Evolutionary conservation across 257 asterid genomes (phyloP).

Genomic region (Pogostemon cablin): DNA sequence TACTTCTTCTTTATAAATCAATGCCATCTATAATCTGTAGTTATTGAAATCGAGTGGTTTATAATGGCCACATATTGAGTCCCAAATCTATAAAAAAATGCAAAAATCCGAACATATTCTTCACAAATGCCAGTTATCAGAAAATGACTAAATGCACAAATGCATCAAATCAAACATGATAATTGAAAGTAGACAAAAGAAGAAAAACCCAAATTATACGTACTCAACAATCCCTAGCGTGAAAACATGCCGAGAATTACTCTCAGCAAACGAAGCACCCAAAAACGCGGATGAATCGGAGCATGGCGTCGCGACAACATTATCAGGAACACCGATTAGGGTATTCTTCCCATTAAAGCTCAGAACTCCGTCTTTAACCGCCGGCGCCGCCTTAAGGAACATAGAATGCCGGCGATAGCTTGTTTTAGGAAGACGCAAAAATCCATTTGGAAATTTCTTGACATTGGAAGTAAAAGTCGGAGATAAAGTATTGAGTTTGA

Average conservation of each 20-base stretch:
- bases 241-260: constrained; percentile 51
- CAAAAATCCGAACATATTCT: neutral
- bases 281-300: constrained; percentile 48
- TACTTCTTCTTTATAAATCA: neutral
- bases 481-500: constrained; percentile 22
- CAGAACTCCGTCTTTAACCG: constrained; percentile 37
- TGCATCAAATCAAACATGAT: neutral
- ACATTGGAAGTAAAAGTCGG: constrained; percentile 31
- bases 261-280: constrained; percentile 40
- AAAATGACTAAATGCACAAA: too few relatives aligned
- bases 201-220: neutral
- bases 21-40: neutral
- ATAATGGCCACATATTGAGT: neutral
- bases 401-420: constrained; percentile 30
- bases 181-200: neutral
- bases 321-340: constrained; percentile 47
- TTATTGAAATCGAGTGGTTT: neutral
- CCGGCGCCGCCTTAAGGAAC: constrained; percentile 42
- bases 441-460: constrained; percentile 30
- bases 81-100: neutral
- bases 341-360: constrained; percentile 38
- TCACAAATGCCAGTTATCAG: too few relatives aligned
- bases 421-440: constrained; percentile 27
- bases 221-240: constrained; percentile 54
- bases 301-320: constrained; percentile 43